Percentiles rank a stretch among this genome's conserved stretches.
phyloP scores from a whole-genome alignment of 306 rosid species.

The Malus orientalis region DNA sequence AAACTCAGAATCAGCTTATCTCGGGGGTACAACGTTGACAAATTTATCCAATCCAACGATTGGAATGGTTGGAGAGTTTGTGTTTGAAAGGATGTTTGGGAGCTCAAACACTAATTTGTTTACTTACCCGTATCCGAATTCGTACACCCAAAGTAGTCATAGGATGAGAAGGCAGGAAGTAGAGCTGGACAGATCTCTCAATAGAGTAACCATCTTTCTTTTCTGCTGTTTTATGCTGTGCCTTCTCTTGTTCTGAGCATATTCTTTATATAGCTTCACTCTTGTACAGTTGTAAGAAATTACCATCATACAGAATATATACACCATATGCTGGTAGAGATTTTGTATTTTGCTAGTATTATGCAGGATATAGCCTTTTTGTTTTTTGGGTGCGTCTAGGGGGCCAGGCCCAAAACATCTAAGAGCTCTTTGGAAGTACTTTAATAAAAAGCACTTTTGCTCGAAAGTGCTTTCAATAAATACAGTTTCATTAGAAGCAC shows the following conservation, averaged over 20 bases:
- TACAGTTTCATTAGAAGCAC: no score
- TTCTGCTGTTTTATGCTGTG: slow-evolving; percentile 71
- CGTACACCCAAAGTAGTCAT: slow-evolving; percentile 34
- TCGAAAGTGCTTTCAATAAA: no score
- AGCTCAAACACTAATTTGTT: slow-evolving; percentile 38
- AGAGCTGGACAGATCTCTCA: slow-evolving; percentile 69
- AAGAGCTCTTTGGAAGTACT: no score
- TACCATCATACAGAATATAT: slow-evolving; percentile 11
- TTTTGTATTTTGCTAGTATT: not conserved
- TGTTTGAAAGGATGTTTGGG: slow-evolving; percentile 63
- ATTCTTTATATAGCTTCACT: not conserved
- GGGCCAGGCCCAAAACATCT: no score
- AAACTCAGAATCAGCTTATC: slow-evolving; percentile 31
- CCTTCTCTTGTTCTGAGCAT: slow-evolving; percentile 68
- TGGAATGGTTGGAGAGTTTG: slow-evolving; percentile 73
- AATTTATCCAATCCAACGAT: slow-evolving; percentile 56
- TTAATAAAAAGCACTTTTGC: no score
- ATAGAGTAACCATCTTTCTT: slow-evolving; percentile 63
- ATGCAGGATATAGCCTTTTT: not conserved
- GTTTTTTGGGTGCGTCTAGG: not conserved
- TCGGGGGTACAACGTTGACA: slow-evolving; percentile 46
- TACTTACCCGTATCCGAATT: slow-evolving; percentile 23
- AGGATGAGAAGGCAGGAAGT: slow-evolving; percentile 88
- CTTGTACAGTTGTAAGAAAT: slow-evolving; percentile 28
- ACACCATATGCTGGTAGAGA: slow-evolving; percentile 8